These are phyloP conservation scores for Sporothrix brunneoviolacea DNA, from an alignment of 2,329 filamentous ascomycete species.

Conservation along the genomic window DNA sequence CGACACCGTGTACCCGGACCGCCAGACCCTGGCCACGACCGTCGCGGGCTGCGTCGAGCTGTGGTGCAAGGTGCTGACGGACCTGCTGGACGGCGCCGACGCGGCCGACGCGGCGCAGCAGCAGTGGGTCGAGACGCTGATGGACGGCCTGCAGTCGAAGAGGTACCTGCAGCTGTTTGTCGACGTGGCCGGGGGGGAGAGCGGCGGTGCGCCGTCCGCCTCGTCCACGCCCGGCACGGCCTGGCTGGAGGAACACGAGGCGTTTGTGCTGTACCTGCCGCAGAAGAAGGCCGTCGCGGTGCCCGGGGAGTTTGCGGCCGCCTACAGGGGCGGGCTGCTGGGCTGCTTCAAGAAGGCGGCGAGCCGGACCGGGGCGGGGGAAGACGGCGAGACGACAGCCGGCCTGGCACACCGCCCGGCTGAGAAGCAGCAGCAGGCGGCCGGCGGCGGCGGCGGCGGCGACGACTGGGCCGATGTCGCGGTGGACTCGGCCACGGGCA, in stretches of 20 bases:
- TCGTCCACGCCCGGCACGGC: constrained; percentile 22
- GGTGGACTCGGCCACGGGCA: constrained; percentile 26
- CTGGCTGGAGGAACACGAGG: constrained; percentile 31
- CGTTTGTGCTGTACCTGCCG: constrained; percentile 35
- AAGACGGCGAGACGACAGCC: not conserved
- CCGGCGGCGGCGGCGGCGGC: constrained; percentile 11
- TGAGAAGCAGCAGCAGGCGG: no score
- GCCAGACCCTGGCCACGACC: constrained; percentile 30
- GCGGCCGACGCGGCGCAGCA: constrained; percentile 30
- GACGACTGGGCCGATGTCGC: constrained; percentile 42
- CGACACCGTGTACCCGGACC: constrained; percentile 34
- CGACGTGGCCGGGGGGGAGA: constrained; percentile 22
- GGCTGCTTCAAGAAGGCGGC: constrained; percentile 28
- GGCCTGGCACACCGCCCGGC: not conserved
- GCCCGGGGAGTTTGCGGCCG: constrained; percentile 28
- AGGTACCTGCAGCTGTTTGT: constrained; percentile 29
- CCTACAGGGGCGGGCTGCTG: constrained; percentile 31
- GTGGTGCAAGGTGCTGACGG: constrained; percentile 33
- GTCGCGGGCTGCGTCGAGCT: constrained; percentile 32
- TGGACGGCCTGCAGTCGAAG: constrained; percentile 28
- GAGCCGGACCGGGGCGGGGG: constrained; percentile 1
- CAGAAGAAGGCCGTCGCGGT: constrained; percentile 24
- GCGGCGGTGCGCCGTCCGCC: not conserved
- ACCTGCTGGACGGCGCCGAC: constrained; percentile 28
- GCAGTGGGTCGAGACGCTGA: constrained; percentile 35